Evolutionary conservation across 2,329 filamentous ascomycete species (phyloP).

Genomic region (Ophiocordyceps camponoti-floridani): DNA sequence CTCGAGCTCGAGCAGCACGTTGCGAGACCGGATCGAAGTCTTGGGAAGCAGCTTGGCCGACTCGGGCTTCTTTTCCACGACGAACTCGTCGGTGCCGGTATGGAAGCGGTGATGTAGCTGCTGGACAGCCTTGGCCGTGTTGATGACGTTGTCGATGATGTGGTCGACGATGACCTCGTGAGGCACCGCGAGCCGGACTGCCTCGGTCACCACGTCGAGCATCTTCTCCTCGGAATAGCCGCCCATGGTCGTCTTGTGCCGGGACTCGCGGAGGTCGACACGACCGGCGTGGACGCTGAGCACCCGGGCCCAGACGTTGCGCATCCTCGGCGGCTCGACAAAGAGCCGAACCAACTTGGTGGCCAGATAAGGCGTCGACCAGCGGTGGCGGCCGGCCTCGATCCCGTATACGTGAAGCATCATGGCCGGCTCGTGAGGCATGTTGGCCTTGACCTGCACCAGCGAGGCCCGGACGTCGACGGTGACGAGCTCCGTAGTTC

Average conservation of each 20-base stretch:
- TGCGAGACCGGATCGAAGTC: slow-evolving; percentile 64
- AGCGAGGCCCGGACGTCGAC: slow-evolving; percentile 68
- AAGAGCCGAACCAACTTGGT: slow-evolving; percentile 70
- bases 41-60: slow-evolving; percentile 75
- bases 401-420: slow-evolving; percentile 79
- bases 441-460: slow-evolving; percentile 71
- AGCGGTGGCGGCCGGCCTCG: slow-evolving; percentile 70
- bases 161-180: slow-evolving; percentile 81
- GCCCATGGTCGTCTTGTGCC: slow-evolving; percentile 43
- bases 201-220: slow-evolving; percentile 70
- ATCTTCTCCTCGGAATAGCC: slow-evolving; percentile 55
- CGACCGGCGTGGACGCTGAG: slow-evolving; percentile 68
- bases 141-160: slow-evolving; percentile 86
- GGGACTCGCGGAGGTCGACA: slow-evolving; percentile 62
- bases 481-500: slow-evolving; percentile 49
- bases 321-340: slow-evolving; percentile 71
- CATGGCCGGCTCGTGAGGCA: slow-evolving; percentile 78
- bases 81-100: slow-evolving; percentile 75
- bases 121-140: slow-evolving; percentile 68
- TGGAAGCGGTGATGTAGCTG: slow-evolving; percentile 89
- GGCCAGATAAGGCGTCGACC: slow-evolving; percentile 66
- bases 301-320: slow-evolving; percentile 69
- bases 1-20: slow-evolving; percentile 79
- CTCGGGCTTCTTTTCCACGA: slow-evolving; percentile 71
- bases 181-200: slow-evolving; percentile 72